Conservation (phyloP, 306 rosid genomes). For the cucumber (Cucumis sativus) region DNA sequence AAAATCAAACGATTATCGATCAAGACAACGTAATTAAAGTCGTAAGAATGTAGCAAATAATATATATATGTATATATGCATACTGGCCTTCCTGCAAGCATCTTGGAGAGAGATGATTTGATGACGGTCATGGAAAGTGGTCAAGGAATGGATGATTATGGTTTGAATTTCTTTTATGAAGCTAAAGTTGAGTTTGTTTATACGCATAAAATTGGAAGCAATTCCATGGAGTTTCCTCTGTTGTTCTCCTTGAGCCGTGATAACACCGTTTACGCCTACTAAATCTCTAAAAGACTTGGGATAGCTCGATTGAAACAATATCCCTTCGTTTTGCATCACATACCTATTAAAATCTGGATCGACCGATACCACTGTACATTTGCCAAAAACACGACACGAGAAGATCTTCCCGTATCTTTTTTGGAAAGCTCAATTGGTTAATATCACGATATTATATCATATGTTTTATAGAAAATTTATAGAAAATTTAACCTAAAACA, state of each 20-base stretch:
- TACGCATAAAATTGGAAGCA: constrained; percentile 76
- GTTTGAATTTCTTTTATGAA: constrained; percentile 59
- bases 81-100: constrained; percentile 72
- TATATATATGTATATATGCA: no score
- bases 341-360: constrained; percentile 79
- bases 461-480: no score
- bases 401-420: constrained; percentile 70
- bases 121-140: constrained; percentile 27
- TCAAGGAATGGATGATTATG: constrained; percentile 54
- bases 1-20: no score
- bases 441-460: no score
- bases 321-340: constrained; percentile 87
- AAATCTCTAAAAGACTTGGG: constrained; percentile 89
- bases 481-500: no score
- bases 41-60: no score
- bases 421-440: no score
- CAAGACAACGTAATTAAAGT: no score
- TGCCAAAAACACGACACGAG: constrained; percentile 75
- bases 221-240: constrained; percentile 78
- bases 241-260: constrained; percentile 86
- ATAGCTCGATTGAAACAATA: constrained; percentile 57
- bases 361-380: constrained; percentile 76
- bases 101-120: constrained; percentile 67
- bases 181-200: constrained; percentile 55
- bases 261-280: constrained; percentile 87